A percentile compares a stretch with the other conserved stretches of the same genome.
Evolutionary conservation across 768 basidiomycete genomes (phyloP).

Genomic region (Pleurotus salmoneostramineus): DNA sequence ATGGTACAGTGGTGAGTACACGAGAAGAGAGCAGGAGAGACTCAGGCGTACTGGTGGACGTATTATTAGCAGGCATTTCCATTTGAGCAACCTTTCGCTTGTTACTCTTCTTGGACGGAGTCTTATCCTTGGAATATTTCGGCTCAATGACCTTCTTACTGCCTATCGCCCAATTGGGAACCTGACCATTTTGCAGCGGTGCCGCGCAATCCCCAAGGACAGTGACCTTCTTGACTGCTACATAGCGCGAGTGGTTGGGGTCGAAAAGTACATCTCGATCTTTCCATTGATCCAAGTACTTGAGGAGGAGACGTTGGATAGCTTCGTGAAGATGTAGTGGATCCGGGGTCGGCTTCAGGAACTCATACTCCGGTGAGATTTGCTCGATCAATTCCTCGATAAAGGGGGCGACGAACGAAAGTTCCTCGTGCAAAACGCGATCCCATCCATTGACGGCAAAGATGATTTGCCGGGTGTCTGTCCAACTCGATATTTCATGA

Average conservation of each 20-base stretch:
- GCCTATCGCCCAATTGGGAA: too few species aligned
- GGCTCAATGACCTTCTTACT: too few species aligned
- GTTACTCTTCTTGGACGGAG: too few species aligned
- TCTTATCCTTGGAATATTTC: too few species aligned
- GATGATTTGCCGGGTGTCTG: background rate
- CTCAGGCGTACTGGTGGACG: too few species aligned
- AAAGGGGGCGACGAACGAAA: background rate
- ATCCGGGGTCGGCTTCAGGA: background rate
- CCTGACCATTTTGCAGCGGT: too few species aligned
- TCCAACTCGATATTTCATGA: background rate
- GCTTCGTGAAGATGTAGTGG: slow-evolving; percentile 6
- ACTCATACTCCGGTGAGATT: background rate
- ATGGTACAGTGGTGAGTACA: too few species aligned
- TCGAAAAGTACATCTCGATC: background rate
- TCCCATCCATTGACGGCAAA: background rate
- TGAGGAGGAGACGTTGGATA: slow-evolving; percentile 5
- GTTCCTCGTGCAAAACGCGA: background rate
- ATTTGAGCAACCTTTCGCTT: too few species aligned
- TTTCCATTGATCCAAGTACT: background rate
- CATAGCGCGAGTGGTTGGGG: background rate
- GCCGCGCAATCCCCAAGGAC: background rate
- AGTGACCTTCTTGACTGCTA: background rate
- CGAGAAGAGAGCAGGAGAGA: too few species aligned
- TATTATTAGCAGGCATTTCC: too few species aligned
- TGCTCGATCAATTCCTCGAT: background rate